These are phyloP conservation scores for Suillus subluteus DNA, from an alignment of 768 basidiomycete species.

Conservation along the genomic window DNA sequence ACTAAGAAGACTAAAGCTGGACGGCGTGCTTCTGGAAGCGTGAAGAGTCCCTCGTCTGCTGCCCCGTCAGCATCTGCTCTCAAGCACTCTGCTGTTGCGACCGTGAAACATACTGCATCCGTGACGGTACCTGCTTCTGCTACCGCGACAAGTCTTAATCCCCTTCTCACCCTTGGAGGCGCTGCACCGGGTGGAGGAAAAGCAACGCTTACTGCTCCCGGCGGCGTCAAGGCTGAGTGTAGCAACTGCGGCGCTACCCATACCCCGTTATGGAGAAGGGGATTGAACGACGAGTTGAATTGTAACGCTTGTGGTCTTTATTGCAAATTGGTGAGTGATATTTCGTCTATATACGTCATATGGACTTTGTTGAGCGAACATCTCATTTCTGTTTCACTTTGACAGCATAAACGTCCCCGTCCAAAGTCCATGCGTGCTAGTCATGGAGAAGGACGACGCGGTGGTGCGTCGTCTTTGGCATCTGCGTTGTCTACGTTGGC, in stretches of 20 bases:
- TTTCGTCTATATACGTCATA: not conserved
- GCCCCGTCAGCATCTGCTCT: not conserved
- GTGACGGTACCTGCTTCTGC: conserved; percentile 57
- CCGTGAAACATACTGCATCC: conserved; percentile 2
- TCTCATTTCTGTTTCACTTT: conserved; percentile 6
- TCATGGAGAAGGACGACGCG: conserved; percentile 67
- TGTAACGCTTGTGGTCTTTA: conserved; percentile 90
- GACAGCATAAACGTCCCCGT: conserved; percentile 83
- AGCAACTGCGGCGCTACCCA: conserved; percentile 89
- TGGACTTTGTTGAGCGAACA: conserved; percentile 4
- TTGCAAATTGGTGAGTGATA: conserved; percentile 71
- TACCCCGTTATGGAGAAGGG: conserved; percentile 85
- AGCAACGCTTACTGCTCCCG: conserved; percentile 42
- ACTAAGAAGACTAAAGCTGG: conserved; percentile 3
- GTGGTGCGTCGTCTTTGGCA: not conserved
- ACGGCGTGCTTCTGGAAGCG: not conserved
- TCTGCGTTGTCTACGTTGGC: not conserved
- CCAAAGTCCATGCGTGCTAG: conserved; percentile 86
- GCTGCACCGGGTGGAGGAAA: conserved; percentile 18
- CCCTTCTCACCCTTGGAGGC: conserved; percentile 36
- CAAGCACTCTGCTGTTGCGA: not conserved
- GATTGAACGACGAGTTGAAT: conserved; percentile 86
- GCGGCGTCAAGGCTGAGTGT: conserved; percentile 79
- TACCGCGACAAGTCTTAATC: conserved; percentile 61
- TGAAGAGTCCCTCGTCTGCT: conserved; percentile 1